A percentile compares a stretch with the other conserved stretches of the same genome.
Conservation (phyloP, 495 filamentous ascomycete species). For the Haplographium delicatum region DNA sequence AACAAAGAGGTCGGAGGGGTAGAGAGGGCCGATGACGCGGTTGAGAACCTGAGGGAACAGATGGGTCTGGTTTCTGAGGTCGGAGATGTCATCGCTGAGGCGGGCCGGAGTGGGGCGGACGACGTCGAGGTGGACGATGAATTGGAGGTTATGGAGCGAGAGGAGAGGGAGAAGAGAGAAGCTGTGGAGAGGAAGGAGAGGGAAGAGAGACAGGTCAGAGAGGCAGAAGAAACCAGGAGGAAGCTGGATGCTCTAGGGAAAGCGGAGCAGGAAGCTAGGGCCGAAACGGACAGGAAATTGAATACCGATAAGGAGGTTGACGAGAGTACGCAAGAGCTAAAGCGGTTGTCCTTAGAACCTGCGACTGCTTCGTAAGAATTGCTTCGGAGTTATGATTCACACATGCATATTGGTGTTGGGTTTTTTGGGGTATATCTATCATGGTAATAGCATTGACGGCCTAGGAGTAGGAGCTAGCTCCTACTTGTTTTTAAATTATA, state of each 20-base stretch:
- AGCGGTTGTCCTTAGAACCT: conserved; percentile 32
- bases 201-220: conserved; percentile 24
- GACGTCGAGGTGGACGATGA: conserved; percentile 87
- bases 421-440: not conserved
- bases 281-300: conserved; percentile 25
- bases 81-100: conserved; percentile 65
- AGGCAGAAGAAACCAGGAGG: conserved; percentile 22
- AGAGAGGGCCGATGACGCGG: conserved; percentile 68
- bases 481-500: no score
- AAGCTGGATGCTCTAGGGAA: conserved; percentile 32
- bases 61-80: conserved; percentile 82
- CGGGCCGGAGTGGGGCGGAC: conserved; percentile 53
- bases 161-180: conserved; percentile 48
- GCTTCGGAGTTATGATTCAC: not conserved
- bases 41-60: conserved; percentile 70
- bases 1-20: conserved; percentile 71
- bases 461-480: no score
- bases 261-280: conserved; percentile 32
- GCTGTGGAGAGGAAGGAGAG: conserved; percentile 33
- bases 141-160: conserved; percentile 67
- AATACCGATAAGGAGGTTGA: conserved; percentile 19
- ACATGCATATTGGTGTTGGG: no score
- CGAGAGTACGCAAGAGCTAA: conserved; percentile 27
- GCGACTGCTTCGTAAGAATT: conserved; percentile 1
- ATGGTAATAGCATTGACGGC: no score